These are phyloP conservation scores for Grigorovia transvaalensis DNA, from an alignment of 805 yeast genomes.

Conservation along the genomic window DNA sequence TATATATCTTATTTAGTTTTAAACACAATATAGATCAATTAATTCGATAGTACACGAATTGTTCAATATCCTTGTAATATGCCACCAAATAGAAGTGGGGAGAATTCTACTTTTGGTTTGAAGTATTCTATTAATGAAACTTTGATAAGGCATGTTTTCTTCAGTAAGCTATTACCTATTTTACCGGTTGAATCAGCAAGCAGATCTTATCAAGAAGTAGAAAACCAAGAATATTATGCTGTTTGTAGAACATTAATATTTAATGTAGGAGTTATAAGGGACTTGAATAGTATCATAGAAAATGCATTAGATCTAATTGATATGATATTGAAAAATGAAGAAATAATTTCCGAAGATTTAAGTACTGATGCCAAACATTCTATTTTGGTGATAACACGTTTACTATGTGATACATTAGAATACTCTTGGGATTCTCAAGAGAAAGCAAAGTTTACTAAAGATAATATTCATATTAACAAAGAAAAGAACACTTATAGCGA, in stretches of 20 bases:
- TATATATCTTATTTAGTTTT: not conserved
- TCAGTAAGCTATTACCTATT: slow-evolving; percentile 14
- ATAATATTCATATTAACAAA: slow-evolving; percentile 9
- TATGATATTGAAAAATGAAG: slow-evolving; percentile 4
- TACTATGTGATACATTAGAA: slow-evolving; percentile 32
- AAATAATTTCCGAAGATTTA: slow-evolving; percentile 2
- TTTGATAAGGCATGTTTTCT: slow-evolving; percentile 14
- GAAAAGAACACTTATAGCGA: not conserved
- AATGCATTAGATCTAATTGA: slow-evolving; percentile 7
- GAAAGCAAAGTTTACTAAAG: slow-evolving; percentile 9
- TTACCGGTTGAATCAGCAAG: slow-evolving; percentile 8
- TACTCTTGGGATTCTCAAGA: slow-evolving; percentile 27
- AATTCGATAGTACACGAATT: not conserved
- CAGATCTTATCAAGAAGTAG: slow-evolving; percentile 12
- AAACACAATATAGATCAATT: not conserved
- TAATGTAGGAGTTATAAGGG: slow-evolving; percentile 7
- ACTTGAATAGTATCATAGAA: slow-evolving; percentile 7
- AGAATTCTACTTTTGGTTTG: not conserved
- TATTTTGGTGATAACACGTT: slow-evolving; percentile 28
- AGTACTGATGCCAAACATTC: slow-evolving; percentile 19
- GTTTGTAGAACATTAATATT: slow-evolving; percentile 8
- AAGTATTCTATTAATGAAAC: slow-evolving; percentile 7
- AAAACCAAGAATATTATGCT: slow-evolving; percentile 8
- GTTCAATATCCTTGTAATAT: not conserved
- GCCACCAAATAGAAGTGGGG: not conserved